Evolutionary conservation across 164 flowering plant species (phyloP), one percentile per base, ranked within the genome.

Genomic region (Dillenia suffruticosa): DNA sequence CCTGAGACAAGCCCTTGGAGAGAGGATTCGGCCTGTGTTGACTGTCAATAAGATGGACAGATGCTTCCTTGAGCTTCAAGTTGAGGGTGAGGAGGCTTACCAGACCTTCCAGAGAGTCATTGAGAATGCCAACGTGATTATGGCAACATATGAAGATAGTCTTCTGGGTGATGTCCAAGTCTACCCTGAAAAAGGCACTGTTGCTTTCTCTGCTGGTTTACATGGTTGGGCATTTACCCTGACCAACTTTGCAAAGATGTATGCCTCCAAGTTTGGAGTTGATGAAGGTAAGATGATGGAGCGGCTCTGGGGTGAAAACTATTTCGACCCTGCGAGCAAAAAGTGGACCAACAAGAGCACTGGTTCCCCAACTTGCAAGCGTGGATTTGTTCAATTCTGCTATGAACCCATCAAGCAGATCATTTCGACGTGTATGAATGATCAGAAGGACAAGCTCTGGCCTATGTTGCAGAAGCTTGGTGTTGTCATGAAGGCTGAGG

Each of bases 281-380:
- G 61, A 64, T 16, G 61, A 64, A 55, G 26, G 54, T 12, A 56
- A 56, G 61, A 56, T 64, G 67, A 12, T 4, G 12, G 64, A 62
- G 47, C 52, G 74, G 60, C 74, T 74, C 2, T 74, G 77, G 77
- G 77, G 78, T 49, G 78, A 71, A 58, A 75, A 71, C 56, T 75
- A 24, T 47, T 75, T 75, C 24, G 75, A 75, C 59, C 72, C 75
- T 49, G 65, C 70, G 9, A 75, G 75, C 52, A 75, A 62, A 57
- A 75, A 75, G 19, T 71, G 78, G 78, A 75, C 78, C 1, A 51
- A 10, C 63, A 75, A 64, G 68, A 75, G 51, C 49, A 71, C 78
- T 48, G 78, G 78, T 7, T 64, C 78, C 45, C 57, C 75, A 12
- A 71, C 73, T 13, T 75, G 72, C 63, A 71, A 68, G 57, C 49